Conservation (phyloP, 306 rosid genomes). For the Herpetospermum pedunculosum region DNA sequence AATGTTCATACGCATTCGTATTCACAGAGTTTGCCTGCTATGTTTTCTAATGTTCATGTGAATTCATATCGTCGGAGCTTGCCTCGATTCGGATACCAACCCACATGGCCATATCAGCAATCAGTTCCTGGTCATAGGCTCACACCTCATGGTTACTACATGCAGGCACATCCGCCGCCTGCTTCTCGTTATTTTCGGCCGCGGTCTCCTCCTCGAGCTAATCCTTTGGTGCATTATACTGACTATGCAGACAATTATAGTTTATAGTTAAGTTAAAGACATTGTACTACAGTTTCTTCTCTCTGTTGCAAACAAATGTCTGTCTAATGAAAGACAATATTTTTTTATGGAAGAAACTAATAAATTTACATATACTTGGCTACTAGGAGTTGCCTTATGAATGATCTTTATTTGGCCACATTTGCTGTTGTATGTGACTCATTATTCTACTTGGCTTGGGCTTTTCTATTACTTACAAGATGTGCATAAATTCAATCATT, state of each 20-base stretch:
- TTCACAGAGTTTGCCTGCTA: not conserved
- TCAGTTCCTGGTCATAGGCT: not conserved
- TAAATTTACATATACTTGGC: not conserved
- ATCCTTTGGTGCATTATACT: slow-evolving; percentile 3
- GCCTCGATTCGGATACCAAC: not conserved
- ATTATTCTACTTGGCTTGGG: not conserved
- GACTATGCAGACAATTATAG: not conserved
- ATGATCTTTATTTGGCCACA: not conserved
- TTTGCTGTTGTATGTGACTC: not conserved
- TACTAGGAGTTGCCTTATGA: not conserved
- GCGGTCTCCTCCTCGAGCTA: not conserved
- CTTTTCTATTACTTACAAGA: not conserved
- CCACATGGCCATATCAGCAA: not conserved
- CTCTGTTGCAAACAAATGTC: not conserved
- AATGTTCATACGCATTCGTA: not conserved
- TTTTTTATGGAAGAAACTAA: not conserved
- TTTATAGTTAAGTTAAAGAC: not conserved
- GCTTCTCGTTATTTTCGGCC: not conserved
- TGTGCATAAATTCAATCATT: slow-evolving; percentile 8
- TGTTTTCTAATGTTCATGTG: not conserved
- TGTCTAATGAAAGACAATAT: not conserved
- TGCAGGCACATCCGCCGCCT: not conserved
- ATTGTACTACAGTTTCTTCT: not conserved
- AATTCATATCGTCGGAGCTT: not conserved
- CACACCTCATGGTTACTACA: slow-evolving; percentile 1